Evolutionary conservation across 2,329 filamentous ascomycete genomes (phyloP), one percentile per base, ranked within the genome.

Genomic region (Helotiales sp.): DNA sequence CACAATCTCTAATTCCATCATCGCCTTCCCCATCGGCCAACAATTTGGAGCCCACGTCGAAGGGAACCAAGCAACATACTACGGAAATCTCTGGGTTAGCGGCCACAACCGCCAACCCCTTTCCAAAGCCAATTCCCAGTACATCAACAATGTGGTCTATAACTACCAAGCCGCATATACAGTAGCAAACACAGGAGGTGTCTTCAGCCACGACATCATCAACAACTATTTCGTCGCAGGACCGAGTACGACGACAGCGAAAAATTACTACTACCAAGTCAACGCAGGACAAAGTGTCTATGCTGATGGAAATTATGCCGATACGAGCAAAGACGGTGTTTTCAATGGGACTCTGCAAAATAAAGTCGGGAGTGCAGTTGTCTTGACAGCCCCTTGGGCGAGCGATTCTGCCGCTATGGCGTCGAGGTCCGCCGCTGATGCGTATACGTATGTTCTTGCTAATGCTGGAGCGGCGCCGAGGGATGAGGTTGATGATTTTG

Each of bases 201-300:
- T 78, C 28, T 85, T 81, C 61, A 79, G 82, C 58, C 83, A 80
- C 5, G 85, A 87, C 68, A 83, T 87, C 64, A 78, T 86, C 61
- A 83, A 83, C 67, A 87, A 87, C 75, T 86, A 87, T 75, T 87
- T 86, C 75, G 84, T 87, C 67, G 82, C 81, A 1, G 85, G 85
- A 0, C 85, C 84, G 0, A 81, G 78, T 54, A 86, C 84, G 2
- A 80, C 75, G 28, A 80, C 81, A 2, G 79, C 82, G 1, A 82
- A 83, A 0, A 86, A 86, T 68, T 85, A 83, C 0, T 87, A 86
- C 69, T 86, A 83, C 1, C 80, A 84, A n/a, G 84, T 85, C n/a
- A 86, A 86, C 64, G 78, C 75, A 2, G 82, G 83, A 59, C 86
- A 86, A 76, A 82, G 83, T 47, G 84, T 81, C 17, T 86, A 85